Base-by-base conservation (phyloP, 2,329 filamentous ascomycete genomes). In the Fusarium udum region DNA sequence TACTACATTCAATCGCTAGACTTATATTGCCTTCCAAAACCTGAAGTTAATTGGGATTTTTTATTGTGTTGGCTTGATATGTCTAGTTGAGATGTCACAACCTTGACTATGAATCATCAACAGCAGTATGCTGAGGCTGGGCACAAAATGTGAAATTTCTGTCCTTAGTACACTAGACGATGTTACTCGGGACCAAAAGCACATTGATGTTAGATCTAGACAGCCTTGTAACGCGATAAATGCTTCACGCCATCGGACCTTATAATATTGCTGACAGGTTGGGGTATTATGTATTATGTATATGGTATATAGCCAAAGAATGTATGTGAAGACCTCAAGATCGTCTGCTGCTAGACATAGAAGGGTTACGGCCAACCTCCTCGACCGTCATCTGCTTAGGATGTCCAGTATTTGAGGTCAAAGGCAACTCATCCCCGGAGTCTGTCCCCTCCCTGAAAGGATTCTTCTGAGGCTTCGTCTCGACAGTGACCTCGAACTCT, bases 401-500 rank as follows among this genome's bases (percentile, higher is more conserved):
- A 43, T 78, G 76, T 3, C 76, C 76, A 0, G 74, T 59, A 58
- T 78, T 56, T 9, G 62, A 69, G 6, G 76, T 78, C 45, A 78
- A 49, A 5, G 76, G 76, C 2, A 73, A 15, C 62, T 78, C 76
- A 31, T 78, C 56, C 9, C 31, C 45, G 3, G 51, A 59, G 22
- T 58, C 70, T 3, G 15, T 34, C 1, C 52, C 39, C 3, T 51
- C 39, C 7, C 46, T 75, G 6, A 66, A 49, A 4, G 64, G 64
- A 10, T 72, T 57, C 5, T 22, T 58, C 24, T 71, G 55, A 0
- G 49, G 37, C 7, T 73, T 59, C 2, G 60, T 45, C 52, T 78
- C 76, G 1, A 78, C 70, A 13, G 52, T 75, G 9, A 78, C 57
- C 42, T 78, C 69, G 12, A 78, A 71, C 4, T 78, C 75, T 12